Conservation (phyloP, 2,329 filamentous ascomycete genomes). For the Paraphaeosphaeria sporulosa region DNA sequence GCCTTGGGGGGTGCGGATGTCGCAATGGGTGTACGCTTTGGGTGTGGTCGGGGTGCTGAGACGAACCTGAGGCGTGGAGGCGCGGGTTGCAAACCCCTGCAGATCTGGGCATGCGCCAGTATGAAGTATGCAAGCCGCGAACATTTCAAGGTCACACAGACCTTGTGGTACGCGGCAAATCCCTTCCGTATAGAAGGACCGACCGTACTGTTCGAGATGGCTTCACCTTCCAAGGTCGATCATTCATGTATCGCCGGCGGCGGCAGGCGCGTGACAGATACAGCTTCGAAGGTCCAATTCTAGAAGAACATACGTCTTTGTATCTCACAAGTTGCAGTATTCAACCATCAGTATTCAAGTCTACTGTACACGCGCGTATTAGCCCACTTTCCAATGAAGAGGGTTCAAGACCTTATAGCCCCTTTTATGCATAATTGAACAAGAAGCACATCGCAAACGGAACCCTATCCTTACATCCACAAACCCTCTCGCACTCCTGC, state of each 20-base stretch:
- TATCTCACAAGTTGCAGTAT: not conserved
- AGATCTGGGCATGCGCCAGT: not conserved
- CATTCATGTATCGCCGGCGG: not conserved
- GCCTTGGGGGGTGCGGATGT: conserved; percentile 5
- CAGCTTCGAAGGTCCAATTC: too few relatives aligned
- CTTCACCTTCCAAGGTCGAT: not conserved
- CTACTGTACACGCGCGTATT: not conserved
- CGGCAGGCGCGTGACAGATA: too few relatives aligned
- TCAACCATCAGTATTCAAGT: not conserved
- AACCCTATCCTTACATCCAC: too few relatives aligned
- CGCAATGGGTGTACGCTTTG: not conserved
- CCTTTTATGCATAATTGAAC: too few relatives aligned
- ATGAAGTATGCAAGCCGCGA: not conserved
- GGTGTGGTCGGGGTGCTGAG: conserved; percentile 15
- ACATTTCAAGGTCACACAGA: not conserved
- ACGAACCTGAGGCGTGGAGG: conserved; percentile 16
- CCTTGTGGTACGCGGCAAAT: not conserved
- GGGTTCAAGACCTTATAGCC: too few relatives aligned
- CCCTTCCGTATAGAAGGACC: not conserved
- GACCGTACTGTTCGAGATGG: not conserved
- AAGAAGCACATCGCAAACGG: not conserved
- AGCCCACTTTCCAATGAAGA: not conserved
- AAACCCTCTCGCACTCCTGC: too few relatives aligned
- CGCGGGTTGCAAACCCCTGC: conserved; percentile 8
- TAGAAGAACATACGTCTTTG: too few relatives aligned